Evolutionary conservation across 2,329 filamentous ascomycete genomes (phyloP).

Genomic region (Periconia sp.): DNA sequence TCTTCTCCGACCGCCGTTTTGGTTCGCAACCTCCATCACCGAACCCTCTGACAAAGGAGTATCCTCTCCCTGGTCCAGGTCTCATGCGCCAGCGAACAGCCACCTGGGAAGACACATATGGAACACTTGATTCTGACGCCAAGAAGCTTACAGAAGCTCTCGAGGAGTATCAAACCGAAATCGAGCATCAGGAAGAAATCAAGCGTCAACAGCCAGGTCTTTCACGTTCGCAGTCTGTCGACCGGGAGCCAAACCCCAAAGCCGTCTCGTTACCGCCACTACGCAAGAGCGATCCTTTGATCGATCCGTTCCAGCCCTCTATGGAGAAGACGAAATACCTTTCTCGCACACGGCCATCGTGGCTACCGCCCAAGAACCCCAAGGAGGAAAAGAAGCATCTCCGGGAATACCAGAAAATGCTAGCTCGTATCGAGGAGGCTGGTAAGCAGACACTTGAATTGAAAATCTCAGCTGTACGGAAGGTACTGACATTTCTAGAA

Average conservation of each 20-base stretch:
- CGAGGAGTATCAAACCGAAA: constrained; percentile 76
- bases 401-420: constrained; percentile 84
- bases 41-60: constrained; percentile 22
- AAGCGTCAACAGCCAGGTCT: constrained; percentile 55
- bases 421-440: constrained; percentile 66
- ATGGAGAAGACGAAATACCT: constrained; percentile 87
- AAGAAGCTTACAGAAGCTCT: constrained; percentile 78
- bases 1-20: constrained; percentile 24
- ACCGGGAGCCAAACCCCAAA: constrained; percentile 55
- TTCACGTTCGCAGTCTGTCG: constrained; percentile 37
- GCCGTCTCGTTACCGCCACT: constrained; percentile 64
- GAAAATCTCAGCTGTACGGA: too few relatives aligned
- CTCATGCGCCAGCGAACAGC: constrained; percentile 63
- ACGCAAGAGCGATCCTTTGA: constrained; percentile 78
- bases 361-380: constrained; percentile 86
- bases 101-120: constrained; percentile 76
- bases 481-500: constrained; percentile 31
- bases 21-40: constrained; percentile 27
- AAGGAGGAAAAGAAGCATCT: constrained; percentile 90
- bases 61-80: constrained; percentile 21
- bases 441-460: too few relatives aligned
- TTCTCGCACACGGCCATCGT: constrained; percentile 77
- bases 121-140: constrained; percentile 73
- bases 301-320: constrained; percentile 81
- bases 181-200: constrained; percentile 59